These are phyloP conservation scores for Allantophomopsis cytisporea DNA, from an alignment of 2,329 filamentous ascomycete species.

Conservation along the genomic window DNA sequence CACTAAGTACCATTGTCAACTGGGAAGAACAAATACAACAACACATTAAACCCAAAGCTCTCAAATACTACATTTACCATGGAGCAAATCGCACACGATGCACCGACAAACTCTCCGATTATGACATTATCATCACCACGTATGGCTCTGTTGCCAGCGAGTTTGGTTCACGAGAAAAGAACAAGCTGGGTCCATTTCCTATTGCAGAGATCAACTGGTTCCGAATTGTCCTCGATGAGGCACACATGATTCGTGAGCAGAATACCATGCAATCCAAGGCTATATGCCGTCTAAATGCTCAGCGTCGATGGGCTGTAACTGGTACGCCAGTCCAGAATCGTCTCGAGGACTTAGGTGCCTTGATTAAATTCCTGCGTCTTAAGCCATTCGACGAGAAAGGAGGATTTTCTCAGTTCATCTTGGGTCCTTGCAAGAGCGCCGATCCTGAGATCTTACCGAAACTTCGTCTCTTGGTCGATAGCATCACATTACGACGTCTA, in stretches of 20 bases:
- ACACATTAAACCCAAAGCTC: conserved; percentile 51
- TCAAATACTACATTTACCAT: conserved; percentile 78
- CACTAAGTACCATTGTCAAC: conserved; percentile 81
- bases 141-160: conserved; percentile 83
- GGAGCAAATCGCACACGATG: conserved; percentile 64
- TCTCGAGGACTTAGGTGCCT: conserved; percentile 74
- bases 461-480: conserved; percentile 79
- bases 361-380: conserved; percentile 75
- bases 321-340: conserved; percentile 93
- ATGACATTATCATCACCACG: conserved; percentile 82
- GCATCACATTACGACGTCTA: conserved; percentile 80
- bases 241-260: conserved; percentile 84
- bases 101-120: conserved; percentile 50
- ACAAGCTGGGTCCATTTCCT: conserved; percentile 46
- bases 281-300: conserved; percentile 64
- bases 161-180: conserved; percentile 46
- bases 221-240: conserved; percentile 86
- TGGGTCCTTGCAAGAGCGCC: conserved; percentile 75
- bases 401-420: conserved; percentile 68
- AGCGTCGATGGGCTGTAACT: conserved; percentile 91
- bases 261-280: conserved; percentile 72
- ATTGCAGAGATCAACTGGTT: conserved; percentile 80
- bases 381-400: conserved; percentile 70
- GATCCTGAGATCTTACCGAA: conserved; percentile 76
- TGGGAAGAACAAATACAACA: conserved; percentile 88